These are phyloP conservation scores for Anaeromyces robustus DNA, from an alignment of 192 early-diverging fungal species.

Conservation along the genomic window DNA sequence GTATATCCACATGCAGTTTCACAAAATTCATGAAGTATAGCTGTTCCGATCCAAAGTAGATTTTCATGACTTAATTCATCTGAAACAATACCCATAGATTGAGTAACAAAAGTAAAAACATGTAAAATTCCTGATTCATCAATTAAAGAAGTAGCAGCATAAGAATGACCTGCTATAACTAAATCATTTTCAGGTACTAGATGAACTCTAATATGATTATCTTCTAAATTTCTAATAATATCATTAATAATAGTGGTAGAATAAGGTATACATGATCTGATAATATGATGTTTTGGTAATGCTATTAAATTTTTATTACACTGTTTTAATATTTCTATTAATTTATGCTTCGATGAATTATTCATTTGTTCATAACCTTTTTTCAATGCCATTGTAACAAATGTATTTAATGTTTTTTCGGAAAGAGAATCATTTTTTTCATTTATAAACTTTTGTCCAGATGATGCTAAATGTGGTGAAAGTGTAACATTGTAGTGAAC, in stretches of 20 bases:
- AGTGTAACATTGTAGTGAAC: conserved; percentile 12
- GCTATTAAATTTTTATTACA: neutral
- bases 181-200: neutral
- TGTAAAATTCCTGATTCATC: neutral
- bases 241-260: neutral
- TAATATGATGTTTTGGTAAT: neutral
- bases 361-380: neutral
- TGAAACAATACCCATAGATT: neutral
- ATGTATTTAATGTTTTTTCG: neutral
- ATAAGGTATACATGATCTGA: neutral
- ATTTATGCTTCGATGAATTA: neutral
- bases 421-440: neutral
- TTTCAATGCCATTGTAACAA: neutral
- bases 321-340: neutral
- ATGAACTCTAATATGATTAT: neutral
- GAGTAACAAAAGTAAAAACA: neutral
- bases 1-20: conserved; percentile 7
- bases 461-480: neutral
- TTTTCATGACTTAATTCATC: neutral
- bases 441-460: neutral
- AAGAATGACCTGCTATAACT: neutral
- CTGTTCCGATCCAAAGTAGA: neutral
- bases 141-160: neutral
- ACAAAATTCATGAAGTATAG: conserved; percentile 10
- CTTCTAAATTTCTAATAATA: neutral